Conservation (phyloP, 2,329 filamentous ascomycete species). For the Botrytis aclada region DNA sequence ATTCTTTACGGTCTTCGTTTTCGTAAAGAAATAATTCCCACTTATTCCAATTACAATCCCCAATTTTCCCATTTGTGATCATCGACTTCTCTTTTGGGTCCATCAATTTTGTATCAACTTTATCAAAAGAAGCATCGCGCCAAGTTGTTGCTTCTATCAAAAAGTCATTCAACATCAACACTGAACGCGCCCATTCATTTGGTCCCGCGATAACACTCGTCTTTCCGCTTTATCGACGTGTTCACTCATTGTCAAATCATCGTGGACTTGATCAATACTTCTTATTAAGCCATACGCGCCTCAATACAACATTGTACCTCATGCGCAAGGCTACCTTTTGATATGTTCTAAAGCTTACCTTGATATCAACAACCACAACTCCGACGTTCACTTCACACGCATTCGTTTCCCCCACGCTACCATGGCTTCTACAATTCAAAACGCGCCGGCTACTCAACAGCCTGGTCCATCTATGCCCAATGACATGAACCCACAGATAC, state of each 20-base stretch:
- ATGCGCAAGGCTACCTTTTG: constrained; percentile 39
- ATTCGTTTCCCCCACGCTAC: constrained; percentile 35
- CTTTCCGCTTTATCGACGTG: constrained; percentile 21
- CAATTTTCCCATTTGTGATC: constrained; percentile 15
- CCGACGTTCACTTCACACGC: constrained; percentile 19
- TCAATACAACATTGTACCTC: constrained; percentile 30
- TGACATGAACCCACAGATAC: constrained; percentile 63
- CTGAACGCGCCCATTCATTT: constrained; percentile 32
- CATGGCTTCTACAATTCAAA: constrained; percentile 76
- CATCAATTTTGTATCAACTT: constrained; percentile 16
- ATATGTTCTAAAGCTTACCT: constrained; percentile 35
- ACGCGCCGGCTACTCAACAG: constrained; percentile 65
- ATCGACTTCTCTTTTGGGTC: constrained; percentile 15
- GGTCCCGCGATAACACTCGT: constrained; percentile 29
- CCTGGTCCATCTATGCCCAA: constrained; percentile 60
- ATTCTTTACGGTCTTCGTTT: background rate
- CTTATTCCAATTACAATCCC: constrained; percentile 6
- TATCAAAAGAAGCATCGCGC: constrained; percentile 33
- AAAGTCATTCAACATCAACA: constrained; percentile 35
- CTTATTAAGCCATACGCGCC: constrained; percentile 23
- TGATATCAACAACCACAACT: constrained; percentile 24
- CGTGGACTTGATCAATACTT: constrained; percentile 24
- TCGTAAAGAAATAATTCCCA: constrained; percentile 8
- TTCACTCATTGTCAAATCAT: constrained; percentile 11
- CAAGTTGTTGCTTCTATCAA: constrained; percentile 35